A percentile compares a stretch with the other conserved stretches of the same genome.
Conservation (phyloP, 176 grass and related monocot genomes). For the Saccharum spontaneum region DNA sequence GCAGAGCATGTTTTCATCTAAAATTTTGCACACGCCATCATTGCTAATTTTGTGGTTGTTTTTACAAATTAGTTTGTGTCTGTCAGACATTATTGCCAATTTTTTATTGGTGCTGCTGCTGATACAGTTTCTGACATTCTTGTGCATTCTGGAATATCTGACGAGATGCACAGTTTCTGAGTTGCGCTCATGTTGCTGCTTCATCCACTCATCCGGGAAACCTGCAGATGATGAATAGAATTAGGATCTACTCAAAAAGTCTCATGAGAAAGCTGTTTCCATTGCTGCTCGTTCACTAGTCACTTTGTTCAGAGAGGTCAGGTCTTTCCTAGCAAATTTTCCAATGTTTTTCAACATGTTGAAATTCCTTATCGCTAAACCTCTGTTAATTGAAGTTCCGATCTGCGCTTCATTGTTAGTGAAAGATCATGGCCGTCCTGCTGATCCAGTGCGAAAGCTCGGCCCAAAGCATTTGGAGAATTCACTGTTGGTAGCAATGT, state of each 20-base stretch:
- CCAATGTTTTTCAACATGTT: not conserved
- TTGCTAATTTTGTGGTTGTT: too few relatives aligned
- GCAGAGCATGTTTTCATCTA: too few relatives aligned
- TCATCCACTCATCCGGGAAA: constrained; percentile 5
- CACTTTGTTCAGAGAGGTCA: constrained; percentile 87
- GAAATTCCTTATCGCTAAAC: constrained; percentile 25
- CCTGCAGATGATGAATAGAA: constrained; percentile 88
- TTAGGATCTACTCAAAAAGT: constrained; percentile 90
- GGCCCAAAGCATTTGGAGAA: constrained; percentile 87
- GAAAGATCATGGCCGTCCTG: constrained; percentile 82
- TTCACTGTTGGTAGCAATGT: constrained; percentile 59
- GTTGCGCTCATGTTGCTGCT: not conserved
- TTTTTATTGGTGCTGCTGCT: not conserved
- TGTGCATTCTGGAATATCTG: constrained; percentile 21
- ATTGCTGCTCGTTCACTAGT: constrained; percentile 80
- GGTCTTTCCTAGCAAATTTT: constrained; percentile 12
- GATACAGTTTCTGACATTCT: not conserved
- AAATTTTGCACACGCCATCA: too few relatives aligned
- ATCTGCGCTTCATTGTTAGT: constrained; percentile 87
- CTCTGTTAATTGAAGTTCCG: constrained; percentile 48
- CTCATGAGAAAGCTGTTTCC: constrained; percentile 87
- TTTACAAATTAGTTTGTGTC: too few relatives aligned
- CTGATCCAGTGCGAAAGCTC: constrained; percentile 56
- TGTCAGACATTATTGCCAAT: too few relatives aligned
- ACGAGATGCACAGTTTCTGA: not conserved